phyloP scores from a whole-genome alignment of 345 rosid species.

The Trapa incisa region DNA sequence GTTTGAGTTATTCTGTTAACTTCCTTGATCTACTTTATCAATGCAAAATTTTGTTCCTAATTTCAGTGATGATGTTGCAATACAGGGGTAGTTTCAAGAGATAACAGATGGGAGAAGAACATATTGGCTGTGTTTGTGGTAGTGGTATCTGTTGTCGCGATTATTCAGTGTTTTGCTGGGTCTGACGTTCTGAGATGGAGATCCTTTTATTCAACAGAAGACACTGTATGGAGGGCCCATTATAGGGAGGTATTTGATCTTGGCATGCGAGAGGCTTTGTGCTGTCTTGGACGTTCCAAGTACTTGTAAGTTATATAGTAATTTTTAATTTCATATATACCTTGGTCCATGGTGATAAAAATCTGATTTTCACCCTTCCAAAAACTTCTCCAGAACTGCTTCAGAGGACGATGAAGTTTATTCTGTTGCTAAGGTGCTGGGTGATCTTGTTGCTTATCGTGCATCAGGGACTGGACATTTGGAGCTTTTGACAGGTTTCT shows the following conservation, averaged over 20 bases:
- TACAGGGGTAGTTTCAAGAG: constrained; percentile 36
- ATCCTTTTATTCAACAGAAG: constrained; percentile 69
- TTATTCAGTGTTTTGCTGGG: constrained; percentile 66
- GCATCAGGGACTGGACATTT: constrained; percentile 90
- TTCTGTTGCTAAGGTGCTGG: constrained; percentile 69
- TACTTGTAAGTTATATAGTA: constrained; percentile 44
- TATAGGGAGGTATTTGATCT: constrained; percentile 88
- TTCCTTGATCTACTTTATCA: neutral
- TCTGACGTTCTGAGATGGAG: constrained; percentile 76
- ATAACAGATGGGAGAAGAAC: constrained; percentile 36
- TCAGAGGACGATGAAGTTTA: constrained; percentile 80
- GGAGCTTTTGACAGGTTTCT: constrained; percentile 74
- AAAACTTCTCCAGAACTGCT: constrained; percentile 33
- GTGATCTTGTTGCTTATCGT: constrained; percentile 88
- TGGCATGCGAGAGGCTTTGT: constrained; percentile 87
- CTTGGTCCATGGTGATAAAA: constrained; percentile 1
- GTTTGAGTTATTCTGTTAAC: neutral
- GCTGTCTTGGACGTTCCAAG: constrained; percentile 73
- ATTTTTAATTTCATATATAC: constrained; percentile 5
- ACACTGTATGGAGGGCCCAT: constrained; percentile 89
- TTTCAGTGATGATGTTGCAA: neutral
- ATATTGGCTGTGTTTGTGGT: constrained; percentile 34
- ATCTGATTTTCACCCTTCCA: constrained; percentile 3
- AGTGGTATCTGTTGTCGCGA: constrained; percentile 35
- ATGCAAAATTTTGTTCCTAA: neutral